Conservation (phyloP, 1,284 basidiomycete species). For the Polyporus tsugae region DNA sequence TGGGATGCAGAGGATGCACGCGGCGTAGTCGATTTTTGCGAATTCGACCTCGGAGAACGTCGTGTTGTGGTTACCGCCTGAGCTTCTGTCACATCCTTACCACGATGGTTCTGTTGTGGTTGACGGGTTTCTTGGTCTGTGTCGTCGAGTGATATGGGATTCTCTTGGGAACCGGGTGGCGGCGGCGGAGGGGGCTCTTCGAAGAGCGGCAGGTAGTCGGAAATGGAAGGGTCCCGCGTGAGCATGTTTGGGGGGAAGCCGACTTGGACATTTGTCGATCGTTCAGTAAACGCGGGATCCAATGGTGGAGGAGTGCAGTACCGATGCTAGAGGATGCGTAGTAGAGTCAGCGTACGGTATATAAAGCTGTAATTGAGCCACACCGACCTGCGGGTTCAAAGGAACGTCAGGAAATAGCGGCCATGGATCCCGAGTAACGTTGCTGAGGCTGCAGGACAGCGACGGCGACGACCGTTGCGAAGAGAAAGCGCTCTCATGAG, state of each 20-base stretch:
- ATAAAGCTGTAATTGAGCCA: background rate
- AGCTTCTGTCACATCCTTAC: background rate
- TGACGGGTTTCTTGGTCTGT: background rate
- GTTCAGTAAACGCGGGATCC: slow-evolving; percentile 18
- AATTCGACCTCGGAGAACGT: background rate
- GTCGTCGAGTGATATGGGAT: background rate
- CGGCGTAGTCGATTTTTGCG: background rate
- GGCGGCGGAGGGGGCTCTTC: slow-evolving; percentile 8
- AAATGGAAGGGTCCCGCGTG: background rate
- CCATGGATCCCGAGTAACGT: background rate
- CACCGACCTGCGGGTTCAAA: slow-evolving; percentile 21
- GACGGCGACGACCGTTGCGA: background rate
- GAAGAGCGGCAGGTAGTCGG: slow-evolving; percentile 13
- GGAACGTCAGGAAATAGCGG: slow-evolving; percentile 22
- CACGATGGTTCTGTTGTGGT: background rate
- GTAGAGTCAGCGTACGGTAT: background rate
- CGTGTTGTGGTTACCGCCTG: background rate
- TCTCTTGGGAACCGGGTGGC: background rate
- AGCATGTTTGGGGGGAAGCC: slow-evolving; percentile 14
- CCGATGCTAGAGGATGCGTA: slow-evolving; percentile 16
- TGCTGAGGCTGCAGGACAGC: background rate
- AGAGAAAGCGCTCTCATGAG: background rate
- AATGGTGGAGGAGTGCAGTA: slow-evolving; percentile 27
- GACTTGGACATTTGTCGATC: background rate
- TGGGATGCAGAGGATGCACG: background rate